Evolutionary conservation across 2,329 filamentous ascomycete species (phyloP).

Genomic region (Knoxdaviesia proteae): DNA sequence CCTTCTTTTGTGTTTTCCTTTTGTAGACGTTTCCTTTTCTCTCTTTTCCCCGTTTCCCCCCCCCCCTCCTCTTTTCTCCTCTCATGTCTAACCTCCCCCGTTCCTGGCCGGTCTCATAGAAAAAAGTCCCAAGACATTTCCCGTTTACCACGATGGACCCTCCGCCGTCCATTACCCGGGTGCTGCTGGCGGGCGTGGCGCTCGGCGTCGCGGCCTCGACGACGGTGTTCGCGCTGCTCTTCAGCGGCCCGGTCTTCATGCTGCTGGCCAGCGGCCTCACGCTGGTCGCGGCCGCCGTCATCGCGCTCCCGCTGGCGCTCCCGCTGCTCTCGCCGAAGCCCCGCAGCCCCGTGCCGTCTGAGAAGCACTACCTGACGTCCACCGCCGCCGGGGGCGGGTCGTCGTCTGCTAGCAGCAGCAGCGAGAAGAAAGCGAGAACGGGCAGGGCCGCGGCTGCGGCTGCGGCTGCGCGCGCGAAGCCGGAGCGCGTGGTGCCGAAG

Average conservation of each 20-base stretch:
- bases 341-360: conserved; percentile 49
- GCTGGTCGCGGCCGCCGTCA: conserved; percentile 1
- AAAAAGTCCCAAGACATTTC: too few relatives aligned
- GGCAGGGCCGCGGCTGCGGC: not conserved
- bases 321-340: conserved; percentile 64
- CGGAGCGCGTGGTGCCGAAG: conserved; percentile 5
- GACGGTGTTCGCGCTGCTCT: not conserved
- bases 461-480: not conserved
- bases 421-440: not conserved
- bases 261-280: not conserved
- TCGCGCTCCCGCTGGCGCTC: conserved; percentile 24
- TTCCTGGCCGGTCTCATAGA: too few relatives aligned
- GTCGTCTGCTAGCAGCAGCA: conserved; percentile 7
- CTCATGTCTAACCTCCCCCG: not conserved
- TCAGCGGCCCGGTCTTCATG: not conserved
- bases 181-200: not conserved
- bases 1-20: not conserved
- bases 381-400: conserved; percentile 33
- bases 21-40: not conserved
- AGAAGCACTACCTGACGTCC: conserved; percentile 71
- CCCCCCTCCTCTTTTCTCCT: not conserved
- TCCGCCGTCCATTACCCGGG: not conserved
- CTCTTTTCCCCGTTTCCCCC: not conserved
- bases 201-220: not conserved
- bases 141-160: not conserved